phyloP scores from a whole-genome alignment of 352 stramenopile species.

The Pythium rishiriense region DNA sequence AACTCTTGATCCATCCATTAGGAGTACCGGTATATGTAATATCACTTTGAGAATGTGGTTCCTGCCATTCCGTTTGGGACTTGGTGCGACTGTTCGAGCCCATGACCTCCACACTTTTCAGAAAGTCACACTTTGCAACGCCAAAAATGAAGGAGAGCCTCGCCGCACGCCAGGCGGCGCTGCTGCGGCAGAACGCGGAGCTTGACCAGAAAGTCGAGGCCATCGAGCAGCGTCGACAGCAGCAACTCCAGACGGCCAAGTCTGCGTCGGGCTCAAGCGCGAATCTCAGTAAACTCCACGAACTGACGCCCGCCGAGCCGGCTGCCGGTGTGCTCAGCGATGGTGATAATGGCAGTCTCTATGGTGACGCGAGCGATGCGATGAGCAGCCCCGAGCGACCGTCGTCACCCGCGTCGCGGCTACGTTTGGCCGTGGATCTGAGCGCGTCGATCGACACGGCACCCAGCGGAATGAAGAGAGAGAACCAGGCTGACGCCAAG shows the following conservation, averaged over 20 bases:
- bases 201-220: constrained; percentile 66
- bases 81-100: constrained; percentile 6
- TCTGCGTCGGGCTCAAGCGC: background rate
- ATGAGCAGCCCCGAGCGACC: constrained; percentile 16
- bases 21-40: too few species aligned
- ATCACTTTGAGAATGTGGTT: too few species aligned
- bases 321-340: background rate
- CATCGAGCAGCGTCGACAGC: constrained; percentile 58
- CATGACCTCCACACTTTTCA: background rate
- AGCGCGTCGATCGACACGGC: constrained; percentile 57
- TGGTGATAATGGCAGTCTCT: background rate
- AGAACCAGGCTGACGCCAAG: background rate
- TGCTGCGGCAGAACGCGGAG: constrained; percentile 63
- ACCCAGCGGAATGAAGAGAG: background rate
- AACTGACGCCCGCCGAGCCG: background rate
- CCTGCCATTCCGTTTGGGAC: too few species aligned
- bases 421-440: constrained; percentile 40
- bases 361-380: constrained; percentile 12
- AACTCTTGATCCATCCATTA: background rate
- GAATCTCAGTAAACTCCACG: constrained; percentile 3
- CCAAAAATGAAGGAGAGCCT: constrained; percentile 61
- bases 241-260: constrained; percentile 34
- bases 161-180: constrained; percentile 50
- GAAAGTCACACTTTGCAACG: background rate
- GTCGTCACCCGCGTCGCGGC: constrained; percentile 14